A percentile compares a stretch with the other conserved stretches of the same genome.
Conservation (phyloP, 116 monocot species). For the Thalassia testudinum region DNA sequence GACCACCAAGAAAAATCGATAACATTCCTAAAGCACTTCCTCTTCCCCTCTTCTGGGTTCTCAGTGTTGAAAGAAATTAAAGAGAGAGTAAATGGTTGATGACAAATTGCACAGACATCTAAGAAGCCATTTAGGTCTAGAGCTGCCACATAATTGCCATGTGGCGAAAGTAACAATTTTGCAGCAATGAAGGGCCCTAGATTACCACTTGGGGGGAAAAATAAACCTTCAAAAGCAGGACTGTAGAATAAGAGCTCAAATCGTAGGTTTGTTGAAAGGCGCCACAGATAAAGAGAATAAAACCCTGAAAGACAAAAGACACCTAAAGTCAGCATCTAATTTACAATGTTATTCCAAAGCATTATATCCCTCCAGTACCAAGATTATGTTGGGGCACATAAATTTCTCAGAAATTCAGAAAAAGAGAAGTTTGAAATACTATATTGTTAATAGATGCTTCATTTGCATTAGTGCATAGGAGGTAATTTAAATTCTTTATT, state of each 20-base stretch:
- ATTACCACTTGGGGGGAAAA: conserved; percentile 31
- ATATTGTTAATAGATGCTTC: no score
- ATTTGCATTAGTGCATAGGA: no score
- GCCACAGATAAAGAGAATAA: conserved; percentile 43
- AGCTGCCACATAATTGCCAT: conserved; percentile 46
- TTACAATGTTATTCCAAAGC: no score
- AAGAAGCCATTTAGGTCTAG: conserved; percentile 47
- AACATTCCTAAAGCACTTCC: conserved; percentile 25
- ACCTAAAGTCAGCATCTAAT: no score
- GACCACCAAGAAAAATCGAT: conserved; percentile 77
- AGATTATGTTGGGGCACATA: no score
- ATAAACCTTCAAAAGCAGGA: conserved; percentile 38
- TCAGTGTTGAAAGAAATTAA: conserved; percentile 22
- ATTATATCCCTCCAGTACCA: no score
- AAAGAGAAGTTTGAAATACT: no score
- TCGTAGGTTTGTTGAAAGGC: conserved; percentile 18
- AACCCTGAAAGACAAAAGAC: conserved; percentile 31
- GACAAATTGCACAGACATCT: conserved; percentile 33
- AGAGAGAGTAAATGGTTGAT: conserved; percentile 29
- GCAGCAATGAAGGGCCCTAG: conserved; percentile 15
- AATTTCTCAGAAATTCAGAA: no score
- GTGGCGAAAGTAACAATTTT: conserved; percentile 58
- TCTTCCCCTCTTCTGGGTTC: conserved; percentile 4
- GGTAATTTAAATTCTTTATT: no score
- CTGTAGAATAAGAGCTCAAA: conserved; percentile 25